Conservation (phyloP, 257 asterid genomes). For the Cruciata laevipes region DNA sequence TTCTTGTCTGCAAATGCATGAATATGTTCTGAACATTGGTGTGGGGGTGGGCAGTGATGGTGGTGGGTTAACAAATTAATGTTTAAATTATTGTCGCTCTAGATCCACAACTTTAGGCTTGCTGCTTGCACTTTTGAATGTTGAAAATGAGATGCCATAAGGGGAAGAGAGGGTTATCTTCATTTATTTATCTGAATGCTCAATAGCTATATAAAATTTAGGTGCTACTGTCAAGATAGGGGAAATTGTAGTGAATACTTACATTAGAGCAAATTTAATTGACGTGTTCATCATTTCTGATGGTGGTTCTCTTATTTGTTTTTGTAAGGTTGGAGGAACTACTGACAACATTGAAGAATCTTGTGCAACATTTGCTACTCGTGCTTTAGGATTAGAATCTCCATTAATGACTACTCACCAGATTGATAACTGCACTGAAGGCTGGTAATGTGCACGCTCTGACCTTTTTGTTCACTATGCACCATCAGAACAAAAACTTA, state of each 20-base stretch:
- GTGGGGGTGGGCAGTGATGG: neutral
- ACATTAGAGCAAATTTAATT: neutral
- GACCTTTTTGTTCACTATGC: slow-evolving; percentile 13
- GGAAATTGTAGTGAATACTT: neutral
- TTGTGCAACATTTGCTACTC: slow-evolving; percentile 89
- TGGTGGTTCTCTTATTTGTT: neutral
- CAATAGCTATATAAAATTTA: neutral
- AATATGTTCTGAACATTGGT: neutral
- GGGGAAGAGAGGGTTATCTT: neutral
- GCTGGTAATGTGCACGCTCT: slow-evolving; percentile 50
- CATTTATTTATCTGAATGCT: neutral
- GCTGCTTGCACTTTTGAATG: neutral
- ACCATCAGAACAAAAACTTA: slow-evolving; percentile 12
- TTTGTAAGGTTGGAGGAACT: slow-evolving; percentile 86
- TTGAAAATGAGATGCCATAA: neutral
- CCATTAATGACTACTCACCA: slow-evolving; percentile 92
- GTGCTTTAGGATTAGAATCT: slow-evolving; percentile 62
- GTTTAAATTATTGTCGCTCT: neutral
- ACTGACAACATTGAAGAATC: slow-evolving; percentile 90
- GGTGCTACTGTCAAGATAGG: neutral
- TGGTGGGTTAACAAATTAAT: neutral
- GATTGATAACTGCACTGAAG: slow-evolving; percentile 95
- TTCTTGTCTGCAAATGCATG: neutral
- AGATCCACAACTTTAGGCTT: neutral
- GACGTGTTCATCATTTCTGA: neutral